phyloP scores from a whole-genome alignment of 2,329 filamentous ascomycete genomes.

The Rutstroemia sp. region DNA sequence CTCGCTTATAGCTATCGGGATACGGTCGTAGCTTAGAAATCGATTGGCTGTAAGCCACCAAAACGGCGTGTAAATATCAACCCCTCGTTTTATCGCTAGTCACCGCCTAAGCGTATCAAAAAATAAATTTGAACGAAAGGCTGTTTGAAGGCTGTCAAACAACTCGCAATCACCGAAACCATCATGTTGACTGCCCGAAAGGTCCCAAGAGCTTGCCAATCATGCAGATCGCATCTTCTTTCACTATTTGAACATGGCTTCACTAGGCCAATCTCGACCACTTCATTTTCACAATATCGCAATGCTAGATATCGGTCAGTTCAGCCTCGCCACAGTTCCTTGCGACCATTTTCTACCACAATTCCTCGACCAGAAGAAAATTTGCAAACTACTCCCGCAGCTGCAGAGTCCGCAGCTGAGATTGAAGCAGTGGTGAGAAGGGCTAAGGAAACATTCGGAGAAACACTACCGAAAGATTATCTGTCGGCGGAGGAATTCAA shows the following conservation, averaged over 20 bases:
- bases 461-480: constrained; percentile 65
- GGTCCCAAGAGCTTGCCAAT: constrained; percentile 26
- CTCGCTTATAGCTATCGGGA: too few relatives aligned
- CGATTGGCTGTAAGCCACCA: too few relatives aligned
- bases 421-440: constrained; percentile 60
- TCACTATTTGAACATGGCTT: constrained; percentile 31
- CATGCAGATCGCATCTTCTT: constrained; percentile 30
- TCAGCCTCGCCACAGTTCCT: constrained; percentile 7
- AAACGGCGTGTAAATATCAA: too few relatives aligned
- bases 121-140: too few relatives aligned
- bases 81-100: too few relatives aligned
- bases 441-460: constrained; percentile 68
- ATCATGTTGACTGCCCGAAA: constrained; percentile 26
- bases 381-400: background rate
- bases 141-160: too few relatives aligned
- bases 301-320: constrained; percentile 11
- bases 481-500: constrained; percentile 63
- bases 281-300: constrained; percentile 1
- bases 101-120: too few relatives aligned
- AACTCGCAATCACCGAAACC: background rate
- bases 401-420: constrained; percentile 25
- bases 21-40: too few relatives aligned
- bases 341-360: constrained; percentile 19
- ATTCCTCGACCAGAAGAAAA: constrained; percentile 9
- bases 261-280: constrained; percentile 14